Percentiles rank a stretch among this genome's conserved stretches.
phyloP scores from a whole-genome alignment of 768 basidiomycete species.

The Sarcodon aspratus region DNA sequence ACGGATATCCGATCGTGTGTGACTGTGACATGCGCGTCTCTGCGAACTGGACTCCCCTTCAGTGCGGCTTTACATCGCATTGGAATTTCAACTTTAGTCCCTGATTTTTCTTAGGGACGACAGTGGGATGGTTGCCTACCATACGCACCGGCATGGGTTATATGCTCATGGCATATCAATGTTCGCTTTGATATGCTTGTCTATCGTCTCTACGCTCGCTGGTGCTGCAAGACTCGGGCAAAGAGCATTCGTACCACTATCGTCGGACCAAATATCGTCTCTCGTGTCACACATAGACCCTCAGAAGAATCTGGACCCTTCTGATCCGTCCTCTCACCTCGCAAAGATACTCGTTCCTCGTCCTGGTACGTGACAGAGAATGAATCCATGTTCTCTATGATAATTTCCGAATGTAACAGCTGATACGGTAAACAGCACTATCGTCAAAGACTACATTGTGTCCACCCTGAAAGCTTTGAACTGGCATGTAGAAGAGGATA shows the following conservation, averaged over 20 bases:
- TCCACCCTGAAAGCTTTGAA: slow-evolving; percentile 56
- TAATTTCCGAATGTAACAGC: slow-evolving; percentile 23
- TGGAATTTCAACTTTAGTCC: too few species aligned
- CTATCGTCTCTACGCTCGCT: too few species aligned
- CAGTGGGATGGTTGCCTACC: too few species aligned
- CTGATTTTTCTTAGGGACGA: too few species aligned
- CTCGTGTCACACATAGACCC: slow-evolving; percentile 53
- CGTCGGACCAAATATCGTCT: slow-evolving; percentile 35
- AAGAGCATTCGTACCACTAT: slow-evolving; percentile 30
- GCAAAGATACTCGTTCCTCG: slow-evolving; percentile 83
- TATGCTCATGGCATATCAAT: too few species aligned
- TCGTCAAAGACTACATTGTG: slow-evolving; percentile 77
- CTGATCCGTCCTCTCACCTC: slow-evolving; percentile 59
- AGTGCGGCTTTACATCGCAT: too few species aligned
- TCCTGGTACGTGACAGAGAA: slow-evolving; percentile 37
- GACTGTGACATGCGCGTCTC: too few species aligned
- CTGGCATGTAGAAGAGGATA: slow-evolving; percentile 85
- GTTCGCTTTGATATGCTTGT: too few species aligned
- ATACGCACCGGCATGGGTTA: too few species aligned
- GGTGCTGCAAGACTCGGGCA: slow-evolving; percentile 19
- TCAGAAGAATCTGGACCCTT: slow-evolving; percentile 53
- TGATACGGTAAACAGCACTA: slow-evolving; percentile 66
- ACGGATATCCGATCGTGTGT: too few species aligned
- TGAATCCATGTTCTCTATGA: slow-evolving; percentile 1
- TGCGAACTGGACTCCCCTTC: too few species aligned